Conservation (phyloP, 2,329 filamentous ascomycete species). For the Sporothrix protearum region DNA sequence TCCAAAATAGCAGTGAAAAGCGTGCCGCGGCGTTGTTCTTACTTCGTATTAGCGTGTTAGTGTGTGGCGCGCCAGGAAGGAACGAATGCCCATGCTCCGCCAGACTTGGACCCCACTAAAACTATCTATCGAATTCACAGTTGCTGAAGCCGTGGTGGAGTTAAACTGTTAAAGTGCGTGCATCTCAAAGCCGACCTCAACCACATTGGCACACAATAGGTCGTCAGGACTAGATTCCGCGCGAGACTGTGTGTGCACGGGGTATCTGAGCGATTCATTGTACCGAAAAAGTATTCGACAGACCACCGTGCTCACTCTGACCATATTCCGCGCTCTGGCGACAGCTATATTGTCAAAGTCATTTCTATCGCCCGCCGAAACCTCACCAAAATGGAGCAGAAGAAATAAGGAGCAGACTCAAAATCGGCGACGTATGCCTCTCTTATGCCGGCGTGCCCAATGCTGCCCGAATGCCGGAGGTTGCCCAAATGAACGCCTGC, state of each 20-base stretch:
- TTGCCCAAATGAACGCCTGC: neutral
- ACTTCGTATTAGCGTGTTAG: neutral
- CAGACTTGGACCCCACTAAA: conserved; percentile 3
- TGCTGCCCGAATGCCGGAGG: conserved; percentile 15
- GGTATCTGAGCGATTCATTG: neutral
- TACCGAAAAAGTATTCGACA: neutral
- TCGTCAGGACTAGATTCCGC: neutral
- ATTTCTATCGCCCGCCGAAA: neutral
- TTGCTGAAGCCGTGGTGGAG: neutral
- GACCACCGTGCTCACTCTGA: neutral
- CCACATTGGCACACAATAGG: neutral
- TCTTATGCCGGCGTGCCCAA: conserved; percentile 12
- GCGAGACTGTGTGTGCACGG: neutral
- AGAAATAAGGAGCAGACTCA: too few relatives aligned
- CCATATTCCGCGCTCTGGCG: neutral
- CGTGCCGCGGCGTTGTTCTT: neutral
- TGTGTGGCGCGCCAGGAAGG: neutral
- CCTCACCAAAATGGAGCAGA: neutral
- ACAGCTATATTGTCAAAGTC: neutral
- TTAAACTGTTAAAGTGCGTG: neutral
- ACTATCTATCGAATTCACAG: conserved; percentile 5
- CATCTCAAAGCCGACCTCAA: neutral
- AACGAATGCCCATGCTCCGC: conserved; percentile 15
- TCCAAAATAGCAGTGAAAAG: neutral
- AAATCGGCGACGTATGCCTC: neutral